Conservation (phyloP, 345 rosid genomes). For the Ailanthus altissimus region DNA sequence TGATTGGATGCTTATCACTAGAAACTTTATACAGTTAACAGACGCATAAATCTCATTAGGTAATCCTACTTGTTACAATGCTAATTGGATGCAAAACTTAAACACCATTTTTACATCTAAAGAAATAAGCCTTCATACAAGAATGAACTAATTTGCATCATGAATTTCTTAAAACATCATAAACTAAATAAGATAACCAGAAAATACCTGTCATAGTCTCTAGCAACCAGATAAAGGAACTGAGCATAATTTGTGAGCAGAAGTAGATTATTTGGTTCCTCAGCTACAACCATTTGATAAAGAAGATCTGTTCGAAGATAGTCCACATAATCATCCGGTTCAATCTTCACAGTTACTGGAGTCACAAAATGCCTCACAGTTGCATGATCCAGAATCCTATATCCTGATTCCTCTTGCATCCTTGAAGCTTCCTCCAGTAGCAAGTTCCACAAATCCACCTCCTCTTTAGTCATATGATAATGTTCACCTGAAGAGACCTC, state of each 20-base stretch:
- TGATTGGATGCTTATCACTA: background rate
- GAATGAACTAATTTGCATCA: background rate
- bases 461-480: conserved; percentile 32
- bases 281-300: conserved; percentile 55
- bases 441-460: conserved; percentile 51
- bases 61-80: background rate
- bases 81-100: background rate
- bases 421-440: conserved; percentile 51
- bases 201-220: conserved; percentile 61
- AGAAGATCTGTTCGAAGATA: conserved; percentile 52
- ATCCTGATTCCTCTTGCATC: conserved; percentile 30
- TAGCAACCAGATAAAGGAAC: conserved; percentile 57
- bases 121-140: background rate
- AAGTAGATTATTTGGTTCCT: conserved; percentile 63
- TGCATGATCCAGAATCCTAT: conserved; percentile 40
- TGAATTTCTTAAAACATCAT: background rate
- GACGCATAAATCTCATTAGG: background rate
- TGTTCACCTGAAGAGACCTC: conserved; percentile 3
- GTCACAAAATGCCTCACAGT: conserved; percentile 38
- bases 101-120: background rate
- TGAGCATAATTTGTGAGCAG: conserved; percentile 71
- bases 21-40: background rate
- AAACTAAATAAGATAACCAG: background rate
- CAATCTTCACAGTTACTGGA: conserved; percentile 41
- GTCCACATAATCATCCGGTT: conserved; percentile 46